These are phyloP conservation scores for Lunasporangiospora selenospora DNA, from an alignment of 192 early-diverging fungal species.

Conservation along the genomic window DNA sequence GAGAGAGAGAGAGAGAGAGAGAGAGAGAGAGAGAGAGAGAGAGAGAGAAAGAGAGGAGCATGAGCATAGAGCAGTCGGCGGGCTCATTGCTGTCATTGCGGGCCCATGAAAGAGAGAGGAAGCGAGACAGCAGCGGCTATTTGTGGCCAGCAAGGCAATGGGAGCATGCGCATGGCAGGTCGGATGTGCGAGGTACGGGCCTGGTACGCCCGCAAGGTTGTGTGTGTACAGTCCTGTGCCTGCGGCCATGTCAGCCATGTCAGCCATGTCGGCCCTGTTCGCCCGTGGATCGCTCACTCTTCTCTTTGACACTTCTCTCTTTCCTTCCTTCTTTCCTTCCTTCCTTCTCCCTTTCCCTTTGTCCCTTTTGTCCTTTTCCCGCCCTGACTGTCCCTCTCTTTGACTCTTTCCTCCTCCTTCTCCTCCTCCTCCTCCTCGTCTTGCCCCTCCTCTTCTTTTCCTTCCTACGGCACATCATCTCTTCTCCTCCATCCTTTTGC, in stretches of 20 bases:
- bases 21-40: background rate
- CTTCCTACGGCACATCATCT: background rate
- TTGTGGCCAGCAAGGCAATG: background rate
- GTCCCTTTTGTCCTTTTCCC: background rate
- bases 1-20: background rate
- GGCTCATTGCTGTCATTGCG: too few species aligned
- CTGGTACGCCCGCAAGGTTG: too few species aligned
- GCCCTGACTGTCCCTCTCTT: background rate
- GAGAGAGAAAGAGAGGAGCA: background rate
- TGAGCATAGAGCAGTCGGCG: background rate
- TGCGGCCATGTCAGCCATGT: too few species aligned
- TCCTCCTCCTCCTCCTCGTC: background rate
- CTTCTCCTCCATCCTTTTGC: background rate
- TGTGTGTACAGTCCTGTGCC: too few species aligned
- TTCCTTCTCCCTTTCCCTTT: background rate
- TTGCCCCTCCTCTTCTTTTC: constrained; percentile 1
- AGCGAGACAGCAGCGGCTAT: background rate
- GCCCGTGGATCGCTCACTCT: background rate
- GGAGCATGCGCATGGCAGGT: constrained; percentile 1
- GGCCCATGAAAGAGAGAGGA: background rate
- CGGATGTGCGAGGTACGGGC: too few species aligned
- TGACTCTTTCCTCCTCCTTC: background rate
- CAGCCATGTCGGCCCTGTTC: too few species aligned
- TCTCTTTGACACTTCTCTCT: too few species aligned
- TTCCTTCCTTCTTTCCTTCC: background rate